Evolutionary conservation across 345 rosid genomes (phyloP).

Genomic region (Gynandropsis gynandra): DNA sequence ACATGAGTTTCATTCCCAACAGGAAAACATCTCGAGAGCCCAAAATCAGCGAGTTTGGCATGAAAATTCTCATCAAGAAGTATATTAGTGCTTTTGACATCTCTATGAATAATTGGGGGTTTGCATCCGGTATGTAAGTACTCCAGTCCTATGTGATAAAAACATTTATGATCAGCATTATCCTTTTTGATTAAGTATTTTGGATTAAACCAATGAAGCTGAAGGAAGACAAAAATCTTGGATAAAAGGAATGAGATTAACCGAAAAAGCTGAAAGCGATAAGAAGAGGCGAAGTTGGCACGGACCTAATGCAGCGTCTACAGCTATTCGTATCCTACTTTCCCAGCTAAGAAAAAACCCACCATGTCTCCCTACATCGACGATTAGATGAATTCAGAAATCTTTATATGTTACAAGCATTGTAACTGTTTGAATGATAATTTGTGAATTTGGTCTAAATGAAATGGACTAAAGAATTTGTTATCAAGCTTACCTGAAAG

Average conservation of each 20-base stretch:
- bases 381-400: neutral
- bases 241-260: no score
- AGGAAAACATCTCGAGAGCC: slow-evolving; percentile 30
- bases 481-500: slow-evolving; percentile 17
- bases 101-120: slow-evolving; percentile 38
- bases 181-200: no score
- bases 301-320: slow-evolving; percentile 23
- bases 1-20: slow-evolving; percentile 14
- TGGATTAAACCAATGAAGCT: no score
- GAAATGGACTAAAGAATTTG: neutral
- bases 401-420: neutral
- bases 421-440: neutral
- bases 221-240: no score
- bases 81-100: slow-evolving; percentile 37
- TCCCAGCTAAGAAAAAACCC: slow-evolving; percentile 19
- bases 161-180: no score
- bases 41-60: slow-evolving; percentile 42
- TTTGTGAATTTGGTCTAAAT: no score
- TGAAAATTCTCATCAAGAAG: slow-evolving; percentile 33
- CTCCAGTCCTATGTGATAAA: neutral
- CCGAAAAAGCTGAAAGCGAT: no score
- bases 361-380: slow-evolving; percentile 1
- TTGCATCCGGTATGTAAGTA: slow-evolving; percentile 32
- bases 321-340: slow-evolving; percentile 20
- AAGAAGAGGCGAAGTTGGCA: neutral